Evolutionary conservation across 495 filamentous ascomycete species (phyloP), one percentile per base, ranked within the genome.

Genomic region (Letharia columbiana): DNA sequence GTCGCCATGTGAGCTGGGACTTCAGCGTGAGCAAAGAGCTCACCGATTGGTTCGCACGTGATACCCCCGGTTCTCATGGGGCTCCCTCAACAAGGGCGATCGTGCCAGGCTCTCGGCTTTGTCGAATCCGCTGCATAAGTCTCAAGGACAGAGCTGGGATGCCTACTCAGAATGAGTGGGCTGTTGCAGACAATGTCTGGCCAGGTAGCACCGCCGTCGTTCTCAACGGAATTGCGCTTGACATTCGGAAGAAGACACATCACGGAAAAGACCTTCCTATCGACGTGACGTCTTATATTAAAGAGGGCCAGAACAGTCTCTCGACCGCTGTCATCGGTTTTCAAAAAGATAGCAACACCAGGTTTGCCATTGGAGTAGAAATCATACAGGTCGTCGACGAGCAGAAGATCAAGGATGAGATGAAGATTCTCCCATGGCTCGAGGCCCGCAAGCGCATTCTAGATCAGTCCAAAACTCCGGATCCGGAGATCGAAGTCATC

Each of bases 241-340:
- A 84, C 31, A 69, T 86, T 13, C 82, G 86, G 52, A 80, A 87
- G 31, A 89, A 89, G 66, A 66, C 79, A 2, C 86, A 90, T 54
- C 84, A 90, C 71, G 84, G 85, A 0, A 92, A 90, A 71, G 89
- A 95, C 67, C 70, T 91, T 5, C 83, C 93, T 0, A 75, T 89
- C 39, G 91, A 95, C 66, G 79, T 94, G 37, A 90, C 91, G 13
- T 72, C 76, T 4, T 67, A 73, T 37, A 72, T 88, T 20, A 72
- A 67, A 3, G 61, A 72, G 40, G 87, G 88, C 5, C 67, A 69
- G 4, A 96, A 96, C 69, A 71, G 67, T 7, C 68, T 96, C 17
- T 75, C 79, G 6, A 69, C 90, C 20, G 76, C 79, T 33, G 70
- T 89, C 31, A 77, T 86, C 28, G 68, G 66, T 15, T 63, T 70